These are phyloP conservation scores for Dothiorella sarmentorum DNA, from an alignment of 2,329 filamentous ascomycete genomes.

Conservation along the genomic window DNA sequence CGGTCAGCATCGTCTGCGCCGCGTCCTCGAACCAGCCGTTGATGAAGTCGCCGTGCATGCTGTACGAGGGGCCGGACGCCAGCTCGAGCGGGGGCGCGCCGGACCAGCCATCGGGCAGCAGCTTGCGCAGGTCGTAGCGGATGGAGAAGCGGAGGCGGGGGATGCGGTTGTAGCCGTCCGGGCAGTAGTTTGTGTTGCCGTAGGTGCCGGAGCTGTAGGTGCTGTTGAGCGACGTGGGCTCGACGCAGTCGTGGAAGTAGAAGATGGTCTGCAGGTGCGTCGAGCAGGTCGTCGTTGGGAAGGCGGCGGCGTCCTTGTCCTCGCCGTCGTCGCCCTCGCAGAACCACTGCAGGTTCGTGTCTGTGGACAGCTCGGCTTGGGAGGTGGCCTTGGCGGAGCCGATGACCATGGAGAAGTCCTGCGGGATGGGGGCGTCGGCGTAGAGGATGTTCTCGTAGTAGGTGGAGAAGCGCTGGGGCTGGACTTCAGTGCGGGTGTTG, in stretches of 20 bases:
- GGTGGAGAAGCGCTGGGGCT: conserved; percentile 41
- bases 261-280: conserved; percentile 45
- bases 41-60: conserved; percentile 49
- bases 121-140: conserved; percentile 46
- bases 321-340: conserved; percentile 30
- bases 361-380: conserved; percentile 25
- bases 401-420: conserved; percentile 43
- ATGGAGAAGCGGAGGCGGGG: conserved; percentile 48
- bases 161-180: conserved; percentile 45
- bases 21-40: conserved; percentile 45
- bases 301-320: conserved; percentile 30
- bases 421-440: conserved; percentile 46
- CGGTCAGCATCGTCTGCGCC: conserved; percentile 42
- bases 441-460: conserved; percentile 45
- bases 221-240: conserved; percentile 34
- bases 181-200: conserved; percentile 38
- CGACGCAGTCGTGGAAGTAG: conserved; percentile 46
- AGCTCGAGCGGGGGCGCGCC: conserved; percentile 45
- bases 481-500: conserved; percentile 34
- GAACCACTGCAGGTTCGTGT: conserved; percentile 35
- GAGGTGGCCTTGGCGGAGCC: conserved; percentile 38
- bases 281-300: conserved; percentile 34
- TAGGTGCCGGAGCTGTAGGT: conserved; percentile 35
- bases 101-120: conserved; percentile 44
- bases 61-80: conserved; percentile 41